These are phyloP conservation scores for Arabidopsis thaliana DNA, from an alignment of 345 rosid species.

Conservation along the genomic window DNA sequence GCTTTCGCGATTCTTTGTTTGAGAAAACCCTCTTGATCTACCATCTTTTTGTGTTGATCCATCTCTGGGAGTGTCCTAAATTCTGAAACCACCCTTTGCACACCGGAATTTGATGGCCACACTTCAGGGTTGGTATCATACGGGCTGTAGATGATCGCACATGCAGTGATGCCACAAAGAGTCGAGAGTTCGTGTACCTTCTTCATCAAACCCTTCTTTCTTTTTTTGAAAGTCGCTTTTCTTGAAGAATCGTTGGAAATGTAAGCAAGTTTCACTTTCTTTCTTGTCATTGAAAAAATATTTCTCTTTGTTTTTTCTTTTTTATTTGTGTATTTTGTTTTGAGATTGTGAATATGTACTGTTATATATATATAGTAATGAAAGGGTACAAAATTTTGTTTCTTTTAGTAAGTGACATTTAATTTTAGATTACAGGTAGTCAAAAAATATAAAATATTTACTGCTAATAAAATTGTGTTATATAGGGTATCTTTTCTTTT, in stretches of 20 bases:
- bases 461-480: background rate
- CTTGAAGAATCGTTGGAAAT: slow-evolving; percentile 40
- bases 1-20: slow-evolving; percentile 35
- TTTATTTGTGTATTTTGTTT: background rate
- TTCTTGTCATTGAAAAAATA: slow-evolving; percentile 32
- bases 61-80: slow-evolving; percentile 41
- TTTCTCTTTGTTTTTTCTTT: background rate
- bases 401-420: background rate
- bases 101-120: slow-evolving; percentile 8
- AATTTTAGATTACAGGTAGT: background rate
- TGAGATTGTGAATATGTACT: background rate
- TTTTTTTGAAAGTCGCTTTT: slow-evolving; percentile 41
- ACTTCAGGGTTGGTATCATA: slow-evolving; percentile 40
- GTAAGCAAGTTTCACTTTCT: slow-evolving; percentile 47
- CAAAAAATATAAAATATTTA: background rate
- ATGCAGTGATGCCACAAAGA: background rate
- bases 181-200: slow-evolving; percentile 37
- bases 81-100: slow-evolving; percentile 32
- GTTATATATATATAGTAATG: slow-evolving; percentile 31
- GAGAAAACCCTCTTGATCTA: slow-evolving; percentile 44
- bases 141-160: background rate
- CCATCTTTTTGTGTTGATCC: slow-evolving; percentile 46
- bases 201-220: slow-evolving; percentile 47
- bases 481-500: background rate
- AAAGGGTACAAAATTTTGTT: background rate